phyloP scores from a whole-genome alignment of 192 early-diverging fungal species.

The Podila clonocystis region DNA sequence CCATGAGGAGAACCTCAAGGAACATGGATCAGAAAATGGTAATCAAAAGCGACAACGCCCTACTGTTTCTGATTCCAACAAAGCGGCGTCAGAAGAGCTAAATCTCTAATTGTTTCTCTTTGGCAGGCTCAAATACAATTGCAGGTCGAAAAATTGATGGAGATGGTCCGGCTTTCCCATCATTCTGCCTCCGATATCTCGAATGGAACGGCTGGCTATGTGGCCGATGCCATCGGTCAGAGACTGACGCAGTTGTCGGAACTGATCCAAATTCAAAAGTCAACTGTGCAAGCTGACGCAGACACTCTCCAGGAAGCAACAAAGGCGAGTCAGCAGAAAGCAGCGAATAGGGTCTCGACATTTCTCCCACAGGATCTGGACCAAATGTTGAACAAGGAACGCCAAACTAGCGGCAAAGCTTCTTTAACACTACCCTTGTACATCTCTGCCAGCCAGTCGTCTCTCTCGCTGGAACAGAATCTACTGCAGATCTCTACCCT shows the following conservation, averaged over 20 bases:
- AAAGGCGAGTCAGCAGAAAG: neutral
- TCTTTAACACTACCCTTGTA: neutral
- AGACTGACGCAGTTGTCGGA: constrained; percentile 12
- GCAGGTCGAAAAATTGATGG: neutral
- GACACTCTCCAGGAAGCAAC: constrained; percentile 3
- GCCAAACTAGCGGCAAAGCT: neutral
- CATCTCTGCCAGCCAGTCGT: neutral
- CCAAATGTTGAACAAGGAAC: neutral
- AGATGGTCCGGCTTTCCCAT: neutral
- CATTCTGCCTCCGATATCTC: constrained; percentile 4
- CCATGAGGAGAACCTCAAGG: constrained; percentile 17
- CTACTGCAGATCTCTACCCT: neutral
- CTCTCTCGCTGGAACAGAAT: neutral
- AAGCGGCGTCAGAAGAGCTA: too few relatives aligned
- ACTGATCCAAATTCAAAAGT: neutral
- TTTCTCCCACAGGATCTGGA: too few relatives aligned
- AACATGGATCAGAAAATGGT: constrained; percentile 25
- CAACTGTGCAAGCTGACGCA: constrained; percentile 8
- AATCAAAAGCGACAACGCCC: neutral
- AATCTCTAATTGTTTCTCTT: neutral
- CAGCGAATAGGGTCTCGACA: neutral
- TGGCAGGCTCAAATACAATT: neutral
- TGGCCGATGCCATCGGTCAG: constrained; percentile 4
- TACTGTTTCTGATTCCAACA: too few relatives aligned
- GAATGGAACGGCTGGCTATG: neutral